Evolutionary conservation across 768 basidiomycete genomes (phyloP).

Genomic region (Lentinus tigrinus): DNA sequence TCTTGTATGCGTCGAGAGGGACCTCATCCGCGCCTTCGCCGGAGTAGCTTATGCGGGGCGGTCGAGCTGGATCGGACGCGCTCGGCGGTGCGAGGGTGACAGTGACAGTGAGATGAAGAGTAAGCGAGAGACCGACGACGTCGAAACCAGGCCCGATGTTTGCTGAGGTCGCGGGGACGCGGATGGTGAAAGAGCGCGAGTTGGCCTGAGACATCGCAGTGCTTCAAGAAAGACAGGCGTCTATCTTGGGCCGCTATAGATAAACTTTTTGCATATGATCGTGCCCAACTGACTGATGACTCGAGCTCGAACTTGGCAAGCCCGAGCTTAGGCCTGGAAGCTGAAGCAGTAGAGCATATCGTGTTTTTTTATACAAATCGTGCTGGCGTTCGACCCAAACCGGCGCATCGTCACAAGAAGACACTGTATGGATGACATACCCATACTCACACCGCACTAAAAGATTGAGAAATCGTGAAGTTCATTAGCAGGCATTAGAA

Average conservation of each 20-base stretch:
- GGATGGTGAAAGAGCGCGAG: slow-evolving; percentile 58
- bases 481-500: slow-evolving; percentile 13
- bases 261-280: not conserved
- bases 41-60: slow-evolving; percentile 70
- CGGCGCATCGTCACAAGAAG: too few relatives aligned
- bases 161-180: slow-evolving; percentile 94
- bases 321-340: too few relatives aligned
- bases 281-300: not conserved
- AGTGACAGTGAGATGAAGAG: slow-evolving; percentile 75
- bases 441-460: too few relatives aligned
- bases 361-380: too few relatives aligned
- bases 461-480: slow-evolving; percentile 7
- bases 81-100: slow-evolving; percentile 46
- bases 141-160: slow-evolving; percentile 99
- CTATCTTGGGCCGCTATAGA: not conserved
- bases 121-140: slow-evolving; percentile 96
- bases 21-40: slow-evolving; percentile 92
- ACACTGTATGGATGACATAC: too few relatives aligned
- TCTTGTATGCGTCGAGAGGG: slow-evolving; percentile 93
- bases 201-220: slow-evolving; percentile 7
- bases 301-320: slow-evolving; percentile 1
- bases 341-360: too few relatives aligned
- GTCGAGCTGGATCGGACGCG: slow-evolving; percentile 35
- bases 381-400: too few relatives aligned
- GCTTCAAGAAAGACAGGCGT: not conserved